Evolutionary conservation across 2,329 filamentous ascomycete species (phyloP), one percentile per base, ranked within the genome.

Genomic region (Hortaea werneckii): DNA sequence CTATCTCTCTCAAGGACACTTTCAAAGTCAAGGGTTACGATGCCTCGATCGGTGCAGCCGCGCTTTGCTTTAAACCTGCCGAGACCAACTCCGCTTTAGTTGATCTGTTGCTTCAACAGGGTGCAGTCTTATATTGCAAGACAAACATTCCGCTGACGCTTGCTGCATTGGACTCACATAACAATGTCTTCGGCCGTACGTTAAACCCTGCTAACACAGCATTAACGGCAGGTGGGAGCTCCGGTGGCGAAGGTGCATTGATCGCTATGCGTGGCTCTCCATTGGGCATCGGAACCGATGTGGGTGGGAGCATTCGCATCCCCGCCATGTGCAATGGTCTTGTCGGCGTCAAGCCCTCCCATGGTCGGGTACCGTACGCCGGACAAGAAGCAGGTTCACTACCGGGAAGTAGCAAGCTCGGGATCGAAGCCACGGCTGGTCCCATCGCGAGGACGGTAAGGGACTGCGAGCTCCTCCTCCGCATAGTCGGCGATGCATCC

Each of bases 81-180:
- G 56, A 50, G 1, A 55, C 59, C 5, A 64, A 67, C 45, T 64
- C 68, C 0, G 53, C 66, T 0, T 56, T 76, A 5, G 71, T 73
- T 0, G 61, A 67, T 9, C 52, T 70, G 26, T 55, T 77, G 9
- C 59, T 73, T 2, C 55, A 56, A 10, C 62, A 67, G 4, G 73
- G 73, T 5, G 73, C 74, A 1, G 67, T 77, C 1, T 50, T 73
- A 1, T 72, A 73, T 51, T 69, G 65, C 57, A 76, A 78, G 58
- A 78, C 75, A 4, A 77, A 77, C 48, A 60, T 78, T 1, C 74
- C 76, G 3, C 71, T 75, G 49, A 76, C 73, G 0, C 66, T 78
- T 51, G 72, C 75, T 69, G 64, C 67, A 4, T 53, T 73, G 10
- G 74, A 77, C 51, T 70, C 67, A 1, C 72, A 76, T 55, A 77